These are phyloP conservation scores for Acacia melanoxylon DNA, from an alignment of 306 rosid genomes.

Conservation along the genomic window DNA sequence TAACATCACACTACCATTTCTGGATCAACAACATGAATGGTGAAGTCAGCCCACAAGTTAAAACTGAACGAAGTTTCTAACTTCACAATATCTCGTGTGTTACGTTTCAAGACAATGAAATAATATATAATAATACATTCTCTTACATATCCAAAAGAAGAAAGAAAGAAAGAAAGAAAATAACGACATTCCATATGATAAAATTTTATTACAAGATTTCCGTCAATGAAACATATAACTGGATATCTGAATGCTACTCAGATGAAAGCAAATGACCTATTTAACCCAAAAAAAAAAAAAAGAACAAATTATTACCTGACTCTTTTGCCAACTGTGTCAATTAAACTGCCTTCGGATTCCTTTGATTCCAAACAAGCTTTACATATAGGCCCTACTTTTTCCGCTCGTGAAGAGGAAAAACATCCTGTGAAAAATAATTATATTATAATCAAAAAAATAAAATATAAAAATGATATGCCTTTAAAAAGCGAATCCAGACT, in stretches of 20 bases:
- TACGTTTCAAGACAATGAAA: not conserved
- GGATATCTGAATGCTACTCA: not conserved
- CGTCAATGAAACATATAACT: not conserved
- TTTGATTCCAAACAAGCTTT: constrained; percentile 63
- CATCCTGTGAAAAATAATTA: constrained; percentile 50
- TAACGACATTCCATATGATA: not conserved
- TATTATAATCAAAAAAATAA: not conserved
- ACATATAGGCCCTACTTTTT: constrained; percentile 67
- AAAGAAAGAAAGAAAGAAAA: not conserved
- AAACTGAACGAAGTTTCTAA: not conserved
- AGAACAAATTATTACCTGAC: constrained; percentile 50
- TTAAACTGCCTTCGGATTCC: constrained; percentile 42
- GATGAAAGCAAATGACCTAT: constrained; percentile 5
- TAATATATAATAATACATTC: not conserved
- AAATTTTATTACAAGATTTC: not conserved
- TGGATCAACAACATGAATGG: not conserved
- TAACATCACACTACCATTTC: not conserved
- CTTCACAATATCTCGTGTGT: not conserved
- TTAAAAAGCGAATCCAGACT: not conserved
- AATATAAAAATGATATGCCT: constrained; percentile 13
- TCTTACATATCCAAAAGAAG: not conserved
- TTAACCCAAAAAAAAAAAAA: not conserved
- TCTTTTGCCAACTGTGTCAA: constrained; percentile 40
- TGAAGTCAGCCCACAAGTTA: not conserved
- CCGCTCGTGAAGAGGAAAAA: constrained; percentile 60